Conservation (phyloP, 352 stramenopile species). For the Phytophthora constricta region DNA sequence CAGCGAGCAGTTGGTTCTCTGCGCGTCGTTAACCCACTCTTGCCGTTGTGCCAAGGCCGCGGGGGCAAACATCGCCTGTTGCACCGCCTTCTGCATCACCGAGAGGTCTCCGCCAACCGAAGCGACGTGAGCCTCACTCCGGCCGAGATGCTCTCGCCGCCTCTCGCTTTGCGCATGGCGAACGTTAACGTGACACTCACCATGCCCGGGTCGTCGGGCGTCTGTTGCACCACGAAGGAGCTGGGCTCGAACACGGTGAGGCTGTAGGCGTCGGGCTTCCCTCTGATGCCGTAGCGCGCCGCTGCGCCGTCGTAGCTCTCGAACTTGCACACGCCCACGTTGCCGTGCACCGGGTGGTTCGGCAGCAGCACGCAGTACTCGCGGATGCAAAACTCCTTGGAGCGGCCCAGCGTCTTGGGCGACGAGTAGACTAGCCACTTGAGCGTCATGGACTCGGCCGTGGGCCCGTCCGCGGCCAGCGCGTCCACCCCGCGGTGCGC, state of each 20-base stretch:
- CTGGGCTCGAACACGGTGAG: conserved; percentile 82
- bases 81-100: conserved; percentile 66
- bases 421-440: conserved; percentile 87
- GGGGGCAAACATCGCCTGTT: conserved; percentile 77
- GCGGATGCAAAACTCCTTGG: conserved; percentile 84
- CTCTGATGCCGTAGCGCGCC: conserved; percentile 74
- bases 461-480: conserved; percentile 10
- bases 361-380: conserved; percentile 79
- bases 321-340: conserved; percentile 75
- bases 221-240: conserved; percentile 77
- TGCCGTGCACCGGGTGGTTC: conserved; percentile 64
- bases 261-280: conserved; percentile 78
- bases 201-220: conserved; percentile 62
- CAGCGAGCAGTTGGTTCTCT: conserved; percentile 81
- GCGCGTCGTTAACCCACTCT: conserved; percentile 83
- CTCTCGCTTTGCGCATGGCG: conserved; percentile 78
- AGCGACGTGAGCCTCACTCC: conserved; percentile 73
- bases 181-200: conserved; percentile 77
- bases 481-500: conserved; percentile 48
- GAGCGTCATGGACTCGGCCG: conserved; percentile 73
- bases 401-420: conserved; percentile 75
- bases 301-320: conserved; percentile 84
- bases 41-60: conserved; percentile 63
- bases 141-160: conserved; percentile 68
- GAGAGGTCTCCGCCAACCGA: conserved; percentile 65